phyloP scores from a whole-genome alignment of 106 monocot species.

The Posidonia australis region DNA sequence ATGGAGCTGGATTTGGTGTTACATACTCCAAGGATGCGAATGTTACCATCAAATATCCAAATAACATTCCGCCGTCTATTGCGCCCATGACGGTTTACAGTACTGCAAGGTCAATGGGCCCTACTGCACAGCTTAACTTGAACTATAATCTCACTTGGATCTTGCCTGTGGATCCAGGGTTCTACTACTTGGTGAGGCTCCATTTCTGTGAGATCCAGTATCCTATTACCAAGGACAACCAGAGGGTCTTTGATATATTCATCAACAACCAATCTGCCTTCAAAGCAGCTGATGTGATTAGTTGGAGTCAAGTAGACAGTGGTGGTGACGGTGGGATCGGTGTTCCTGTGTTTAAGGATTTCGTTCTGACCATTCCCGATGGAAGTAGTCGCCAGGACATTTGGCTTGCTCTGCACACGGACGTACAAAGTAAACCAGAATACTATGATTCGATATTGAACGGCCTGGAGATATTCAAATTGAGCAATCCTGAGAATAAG shows the following conservation, averaged over 20 bases:
- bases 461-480: conserved; percentile 6
- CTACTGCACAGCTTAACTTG: neutral
- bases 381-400: neutral
- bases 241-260: conserved; percentile 6
- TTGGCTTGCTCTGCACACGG: conserved; percentile 1
- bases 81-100: conserved; percentile 2
- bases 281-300: neutral
- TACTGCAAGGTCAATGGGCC: conserved; percentile 7
- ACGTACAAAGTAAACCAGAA: neutral
- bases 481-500: neutral
- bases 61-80: neutral
- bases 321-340: neutral
- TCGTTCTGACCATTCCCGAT: neutral
- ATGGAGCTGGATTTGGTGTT: conserved; percentile 4
- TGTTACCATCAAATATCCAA: conserved; percentile 10
- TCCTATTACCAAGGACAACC: neutral
- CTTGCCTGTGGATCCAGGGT: neutral
- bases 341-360: neutral
- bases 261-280: conserved; percentile 3
- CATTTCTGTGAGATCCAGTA: conserved; percentile 8
- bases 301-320: neutral
- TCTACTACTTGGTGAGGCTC: conserved; percentile 8
- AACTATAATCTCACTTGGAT: conserved; percentile 8
- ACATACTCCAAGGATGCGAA: conserved; percentile 4
- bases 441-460: neutral